These are phyloP conservation scores for Spatholobus suberectus DNA, from an alignment of 306 rosid genomes.

Conservation along the genomic window DNA sequence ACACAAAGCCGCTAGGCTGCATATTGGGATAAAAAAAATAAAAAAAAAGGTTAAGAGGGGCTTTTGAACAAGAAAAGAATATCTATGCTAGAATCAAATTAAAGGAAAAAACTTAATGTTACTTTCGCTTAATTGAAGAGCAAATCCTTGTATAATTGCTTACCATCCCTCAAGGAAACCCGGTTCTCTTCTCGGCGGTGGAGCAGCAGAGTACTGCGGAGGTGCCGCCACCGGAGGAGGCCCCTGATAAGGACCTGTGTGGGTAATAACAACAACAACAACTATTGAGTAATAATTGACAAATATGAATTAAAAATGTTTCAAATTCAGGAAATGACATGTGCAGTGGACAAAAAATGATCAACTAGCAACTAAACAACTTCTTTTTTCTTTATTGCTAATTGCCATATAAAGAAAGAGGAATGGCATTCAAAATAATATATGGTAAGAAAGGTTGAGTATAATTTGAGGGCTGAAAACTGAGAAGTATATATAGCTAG, in stretches of 20 bases:
- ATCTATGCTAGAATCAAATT: not conserved
- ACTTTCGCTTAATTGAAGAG: slow-evolving; percentile 17
- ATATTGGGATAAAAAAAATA: not conserved
- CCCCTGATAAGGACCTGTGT: slow-evolving; percentile 64
- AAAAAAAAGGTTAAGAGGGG: not conserved
- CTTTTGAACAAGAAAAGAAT: not conserved
- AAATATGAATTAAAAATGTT: not conserved
- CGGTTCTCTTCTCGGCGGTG: slow-evolving; percentile 52
- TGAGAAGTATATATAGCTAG: not conserved
- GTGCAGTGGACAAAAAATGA: slow-evolving; percentile 10
- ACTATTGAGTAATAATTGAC: slow-evolving; percentile 12
- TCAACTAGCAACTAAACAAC: slow-evolving; percentile 12
- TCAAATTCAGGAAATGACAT: slow-evolving; percentile 4
- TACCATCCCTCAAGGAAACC: slow-evolving; percentile 91
- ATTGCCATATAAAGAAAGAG: not conserved
- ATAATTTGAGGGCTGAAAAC: slow-evolving; percentile 4
- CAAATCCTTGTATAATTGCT: slow-evolving; percentile 30
- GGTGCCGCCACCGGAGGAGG: slow-evolving; percentile 78
- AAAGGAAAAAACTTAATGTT: not conserved
- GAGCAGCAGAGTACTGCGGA: slow-evolving; percentile 65
- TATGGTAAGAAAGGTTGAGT: not conserved
- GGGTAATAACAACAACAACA: slow-evolving; percentile 4
- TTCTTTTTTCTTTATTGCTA: not conserved
- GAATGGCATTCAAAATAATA: slow-evolving; percentile 2
- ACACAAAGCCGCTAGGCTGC: slow-evolving; percentile 84